A percentile compares a stretch with the other conserved stretches of the same genome.
Conservation (phyloP, 2,329 filamentous ascomycete genomes). For the Fusarium domesticum region DNA sequence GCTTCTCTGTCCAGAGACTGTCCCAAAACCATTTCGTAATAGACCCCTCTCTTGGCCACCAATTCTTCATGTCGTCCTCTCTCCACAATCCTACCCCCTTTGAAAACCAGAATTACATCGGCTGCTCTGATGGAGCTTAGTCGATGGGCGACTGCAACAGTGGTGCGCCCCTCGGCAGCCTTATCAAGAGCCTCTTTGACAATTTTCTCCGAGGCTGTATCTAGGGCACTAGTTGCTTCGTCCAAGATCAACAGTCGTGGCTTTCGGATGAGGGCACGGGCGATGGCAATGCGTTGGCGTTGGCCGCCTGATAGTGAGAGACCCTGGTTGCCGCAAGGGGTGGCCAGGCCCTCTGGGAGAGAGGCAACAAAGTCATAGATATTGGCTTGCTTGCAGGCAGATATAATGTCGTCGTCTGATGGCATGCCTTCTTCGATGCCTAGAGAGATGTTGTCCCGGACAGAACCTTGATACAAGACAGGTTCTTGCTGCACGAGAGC, state of each 20-base stretch:
- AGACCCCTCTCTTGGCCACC: constrained; percentile 46
- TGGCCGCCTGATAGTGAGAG: constrained; percentile 71
- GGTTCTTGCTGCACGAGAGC: constrained; percentile 44
- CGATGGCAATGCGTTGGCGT: constrained; percentile 70
- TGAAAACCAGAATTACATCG: constrained; percentile 61
- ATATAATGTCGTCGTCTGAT: constrained; percentile 40
- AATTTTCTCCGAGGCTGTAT: constrained; percentile 63
- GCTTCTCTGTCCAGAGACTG: constrained; percentile 40
- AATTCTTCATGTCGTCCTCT: constrained; percentile 60
- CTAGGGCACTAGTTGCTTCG: constrained; percentile 65
- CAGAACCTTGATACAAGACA: constrained; percentile 47
- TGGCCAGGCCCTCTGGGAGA: constrained; percentile 59
- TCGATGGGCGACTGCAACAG: constrained; percentile 64
- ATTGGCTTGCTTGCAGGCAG: constrained; percentile 54
- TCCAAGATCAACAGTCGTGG: constrained; percentile 68
- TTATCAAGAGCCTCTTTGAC: constrained; percentile 61
- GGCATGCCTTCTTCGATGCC: constrained; percentile 37
- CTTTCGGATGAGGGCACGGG: constrained; percentile 64
- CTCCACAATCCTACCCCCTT: constrained; percentile 47
- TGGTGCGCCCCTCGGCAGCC: constrained; percentile 44
- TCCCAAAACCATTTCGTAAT: constrained; percentile 52
- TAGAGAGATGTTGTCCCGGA: constrained; percentile 55
- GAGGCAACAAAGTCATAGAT: constrained; percentile 54
- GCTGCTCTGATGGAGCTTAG: constrained; percentile 55
- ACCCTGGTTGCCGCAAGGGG: constrained; percentile 63